These are phyloP conservation scores for Saksenaea vasiformis DNA, from an alignment of 371 early-diverging fungal species.

Conservation along the genomic window DNA sequence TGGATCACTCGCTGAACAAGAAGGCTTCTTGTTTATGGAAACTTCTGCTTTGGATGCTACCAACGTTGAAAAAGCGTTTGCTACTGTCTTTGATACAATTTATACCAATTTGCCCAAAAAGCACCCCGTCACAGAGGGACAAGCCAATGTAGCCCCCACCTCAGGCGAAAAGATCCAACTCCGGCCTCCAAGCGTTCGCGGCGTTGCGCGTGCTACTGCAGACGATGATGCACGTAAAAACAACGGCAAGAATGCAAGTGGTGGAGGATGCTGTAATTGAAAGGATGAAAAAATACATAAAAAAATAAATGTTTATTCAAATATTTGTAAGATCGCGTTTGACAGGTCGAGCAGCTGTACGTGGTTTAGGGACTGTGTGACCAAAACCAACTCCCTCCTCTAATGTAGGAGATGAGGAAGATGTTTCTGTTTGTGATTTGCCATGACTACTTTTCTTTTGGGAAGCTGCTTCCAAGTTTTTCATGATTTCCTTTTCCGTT, in stretches of 20 bases:
- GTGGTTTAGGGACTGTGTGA: conserved; percentile 11
- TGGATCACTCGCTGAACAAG: conserved; percentile 82
- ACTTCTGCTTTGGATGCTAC: conserved; percentile 92
- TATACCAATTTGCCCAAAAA: conserved; percentile 47
- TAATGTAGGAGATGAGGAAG: background rate
- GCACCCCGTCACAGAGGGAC: conserved; percentile 15
- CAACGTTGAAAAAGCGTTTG: conserved; percentile 81
- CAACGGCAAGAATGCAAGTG: background rate
- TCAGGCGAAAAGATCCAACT: conserved; percentile 49
- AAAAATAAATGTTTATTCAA: background rate
- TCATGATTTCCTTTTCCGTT: conserved; percentile 8
- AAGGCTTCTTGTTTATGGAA: conserved; percentile 90
- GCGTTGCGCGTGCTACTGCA: conserved; percentile 13
- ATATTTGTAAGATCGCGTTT: conserved; percentile 20
- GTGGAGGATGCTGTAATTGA: background rate
- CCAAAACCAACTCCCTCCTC: conserved; percentile 9
- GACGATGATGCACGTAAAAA: background rate
- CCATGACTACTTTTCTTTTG: background rate
- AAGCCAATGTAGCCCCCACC: conserved; percentile 10
- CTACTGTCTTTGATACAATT: conserved; percentile 45
- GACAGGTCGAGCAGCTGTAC: conserved; percentile 9
- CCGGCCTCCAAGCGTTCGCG: conserved; percentile 50
- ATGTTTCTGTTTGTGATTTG: background rate
- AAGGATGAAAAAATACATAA: background rate
- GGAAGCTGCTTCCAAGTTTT: background rate